Evolutionary conservation across 305 asterid species (phyloP).

Genomic region (Stenogyne calaminthoides): DNA sequence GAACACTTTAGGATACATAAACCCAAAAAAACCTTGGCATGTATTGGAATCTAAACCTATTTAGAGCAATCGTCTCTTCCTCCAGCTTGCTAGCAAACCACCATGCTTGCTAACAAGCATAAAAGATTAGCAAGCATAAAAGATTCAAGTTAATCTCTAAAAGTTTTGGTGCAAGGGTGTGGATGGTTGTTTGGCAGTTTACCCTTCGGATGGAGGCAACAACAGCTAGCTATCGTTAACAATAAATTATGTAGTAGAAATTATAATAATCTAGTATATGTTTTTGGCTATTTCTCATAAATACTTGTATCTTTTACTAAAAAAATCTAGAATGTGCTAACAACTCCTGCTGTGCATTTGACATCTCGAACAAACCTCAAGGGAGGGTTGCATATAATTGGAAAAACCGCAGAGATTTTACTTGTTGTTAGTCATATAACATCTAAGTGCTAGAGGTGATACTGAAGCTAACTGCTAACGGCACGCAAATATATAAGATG

Average conservation of each 20-base stretch:
- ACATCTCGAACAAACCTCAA: background rate
- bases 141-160: background rate
- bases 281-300: background rate
- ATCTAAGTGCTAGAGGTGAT: background rate
- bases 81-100: background rate
- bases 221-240: background rate
- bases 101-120: background rate
- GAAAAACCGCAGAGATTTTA: background rate
- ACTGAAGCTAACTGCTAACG: background rate
- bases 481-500: background rate
- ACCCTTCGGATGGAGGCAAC: background rate
- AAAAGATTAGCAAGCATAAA: background rate
- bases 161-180: background rate
- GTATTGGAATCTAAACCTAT: conserved; percentile 1
- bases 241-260: background rate
- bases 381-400: background rate
- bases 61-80: background rate
- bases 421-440: background rate
- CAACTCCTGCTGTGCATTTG: background rate
- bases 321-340: background rate
- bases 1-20: background rate
- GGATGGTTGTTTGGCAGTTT: background rate
- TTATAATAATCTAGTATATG: background rate
- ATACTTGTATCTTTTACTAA: background rate
- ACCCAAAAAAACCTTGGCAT: background rate